These are phyloP conservation scores for Suillus discolor DNA, from an alignment of 768 basidiomycete genomes.

Conservation along the genomic window DNA sequence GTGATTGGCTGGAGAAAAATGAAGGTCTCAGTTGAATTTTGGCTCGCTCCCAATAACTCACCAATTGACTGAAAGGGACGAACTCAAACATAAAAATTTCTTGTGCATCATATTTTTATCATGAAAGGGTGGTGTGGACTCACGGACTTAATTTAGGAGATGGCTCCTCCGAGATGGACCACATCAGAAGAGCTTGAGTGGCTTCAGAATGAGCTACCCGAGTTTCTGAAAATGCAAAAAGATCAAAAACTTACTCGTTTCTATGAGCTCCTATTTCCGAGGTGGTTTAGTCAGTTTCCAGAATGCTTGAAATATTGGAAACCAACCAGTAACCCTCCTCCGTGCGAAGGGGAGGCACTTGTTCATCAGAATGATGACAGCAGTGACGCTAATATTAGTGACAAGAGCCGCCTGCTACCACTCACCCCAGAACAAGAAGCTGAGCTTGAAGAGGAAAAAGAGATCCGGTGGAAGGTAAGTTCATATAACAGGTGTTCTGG, in stretches of 20 bases:
- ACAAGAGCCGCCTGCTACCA: neutral
- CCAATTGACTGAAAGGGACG: neutral
- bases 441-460: neutral
- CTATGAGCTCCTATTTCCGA: neutral
- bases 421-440: neutral
- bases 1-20: neutral
- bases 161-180: neutral
- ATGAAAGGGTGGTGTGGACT: neutral
- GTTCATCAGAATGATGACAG: neutral
- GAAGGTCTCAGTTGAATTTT: neutral
- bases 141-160: neutral
- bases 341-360: neutral
- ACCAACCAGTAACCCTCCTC: neutral
- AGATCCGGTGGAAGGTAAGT: neutral
- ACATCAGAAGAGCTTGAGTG: neutral
- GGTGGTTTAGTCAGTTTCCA: neutral
- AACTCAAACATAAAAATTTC: neutral
- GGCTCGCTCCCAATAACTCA: neutral
- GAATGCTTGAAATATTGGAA: neutral
- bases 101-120: neutral
- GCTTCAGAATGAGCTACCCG: neutral
- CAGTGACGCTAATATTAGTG: too few relatives aligned
- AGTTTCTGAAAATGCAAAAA: neutral
- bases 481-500: neutral
- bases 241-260: neutral